Percentiles rank a stretch among this genome's conserved stretches.
Conservation (phyloP, 805 yeast species). For the Hanseniaspora taiwanica region DNA sequence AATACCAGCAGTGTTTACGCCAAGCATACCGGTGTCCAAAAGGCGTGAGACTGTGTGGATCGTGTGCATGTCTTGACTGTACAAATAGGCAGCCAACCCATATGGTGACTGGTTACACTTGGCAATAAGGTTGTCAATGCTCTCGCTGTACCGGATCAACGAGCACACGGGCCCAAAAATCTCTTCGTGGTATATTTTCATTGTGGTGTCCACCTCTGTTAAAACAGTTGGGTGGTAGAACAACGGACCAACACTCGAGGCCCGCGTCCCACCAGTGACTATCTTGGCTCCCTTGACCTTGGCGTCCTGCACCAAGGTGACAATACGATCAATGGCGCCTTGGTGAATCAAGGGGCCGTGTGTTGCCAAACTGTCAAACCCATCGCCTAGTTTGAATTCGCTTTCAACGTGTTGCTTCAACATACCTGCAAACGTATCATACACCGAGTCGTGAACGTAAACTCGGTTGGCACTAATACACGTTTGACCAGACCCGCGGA, state of each 20-base stretch:
- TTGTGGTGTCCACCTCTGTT: slow-evolving; percentile 42
- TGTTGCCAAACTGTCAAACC: slow-evolving; percentile 42
- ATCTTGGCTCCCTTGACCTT: slow-evolving; percentile 49
- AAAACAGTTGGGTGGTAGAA: slow-evolving; percentile 61
- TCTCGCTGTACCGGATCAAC: slow-evolving; percentile 39
- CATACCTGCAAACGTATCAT: slow-evolving; percentile 43
- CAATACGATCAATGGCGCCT: slow-evolving; percentile 48
- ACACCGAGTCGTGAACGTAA: slow-evolving; percentile 49
- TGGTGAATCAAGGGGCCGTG: slow-evolving; percentile 68
- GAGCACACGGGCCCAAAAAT: slow-evolving; percentile 78
- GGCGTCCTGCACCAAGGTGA: slow-evolving; percentile 54
- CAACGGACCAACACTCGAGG: slow-evolving; percentile 42
- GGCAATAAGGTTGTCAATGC: slow-evolving; percentile 50
- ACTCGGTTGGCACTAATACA: slow-evolving; percentile 71
- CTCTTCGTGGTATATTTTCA: slow-evolving; percentile 52
- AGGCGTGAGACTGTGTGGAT: slow-evolving; percentile 52
- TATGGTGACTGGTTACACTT: slow-evolving; percentile 55
- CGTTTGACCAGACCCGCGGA: slow-evolving; percentile 70
- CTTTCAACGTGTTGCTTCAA: slow-evolving; percentile 32
- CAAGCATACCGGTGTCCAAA: slow-evolving; percentile 70
- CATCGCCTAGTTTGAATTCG: slow-evolving; percentile 45
- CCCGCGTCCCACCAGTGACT: slow-evolving; percentile 44
- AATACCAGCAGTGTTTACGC: slow-evolving; percentile 62
- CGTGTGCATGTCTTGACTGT: slow-evolving; percentile 39
- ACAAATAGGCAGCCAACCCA: slow-evolving; percentile 72